Evolutionary conservation across 1,139 yeast species (phyloP), one percentile per base, ranked within the genome.

Genomic region (Geotrichum europaeum): DNA sequence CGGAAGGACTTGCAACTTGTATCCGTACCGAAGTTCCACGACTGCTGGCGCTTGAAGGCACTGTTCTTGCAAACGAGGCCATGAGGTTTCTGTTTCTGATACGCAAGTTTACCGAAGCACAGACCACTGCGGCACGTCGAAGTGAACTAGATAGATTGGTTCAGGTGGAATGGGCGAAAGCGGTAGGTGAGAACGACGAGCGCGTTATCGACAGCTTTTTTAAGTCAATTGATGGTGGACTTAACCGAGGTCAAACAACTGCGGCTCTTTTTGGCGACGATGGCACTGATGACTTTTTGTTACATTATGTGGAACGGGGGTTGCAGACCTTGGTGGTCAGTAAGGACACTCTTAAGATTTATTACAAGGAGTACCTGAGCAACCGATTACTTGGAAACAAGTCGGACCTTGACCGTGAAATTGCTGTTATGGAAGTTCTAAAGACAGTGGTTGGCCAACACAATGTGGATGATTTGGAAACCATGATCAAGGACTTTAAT

Each of bases 401-500:
- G 0, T 70, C 69, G 9, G 67, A 69, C 34, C 57, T 67, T 2
- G 68, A 66, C 12, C 67, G 71, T 2, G 79, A 76, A 60, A 61
- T 67, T 12, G 58, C 63, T 6, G 63, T 75, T 54, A 63, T 76
- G 12, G 49, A 65, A 0, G 64, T 67, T 24, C 63, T 77, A 36
- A 67, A 66, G 55, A 64, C 66, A 2, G 77, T 73, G 56, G 72
- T 77, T 56, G 77, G 78, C 5, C 63, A 68, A 0, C 71, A 68
- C 12, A 67, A 70, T 36, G 67, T 75, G 1, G 66, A 69, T 13
- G 68, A 71, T 7, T 62, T 76, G n/a, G 70, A 67, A 24, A 69
- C 70, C 9, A 77, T 77, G 79, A 65, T 76, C 55, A 67, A 69
- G 45, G 80, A 77, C 59, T 63, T 75, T 50, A 65, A 63, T 43